Base-by-base conservation (phyloP, 208 protist species). In the Leishmania gerbilli region DNA sequence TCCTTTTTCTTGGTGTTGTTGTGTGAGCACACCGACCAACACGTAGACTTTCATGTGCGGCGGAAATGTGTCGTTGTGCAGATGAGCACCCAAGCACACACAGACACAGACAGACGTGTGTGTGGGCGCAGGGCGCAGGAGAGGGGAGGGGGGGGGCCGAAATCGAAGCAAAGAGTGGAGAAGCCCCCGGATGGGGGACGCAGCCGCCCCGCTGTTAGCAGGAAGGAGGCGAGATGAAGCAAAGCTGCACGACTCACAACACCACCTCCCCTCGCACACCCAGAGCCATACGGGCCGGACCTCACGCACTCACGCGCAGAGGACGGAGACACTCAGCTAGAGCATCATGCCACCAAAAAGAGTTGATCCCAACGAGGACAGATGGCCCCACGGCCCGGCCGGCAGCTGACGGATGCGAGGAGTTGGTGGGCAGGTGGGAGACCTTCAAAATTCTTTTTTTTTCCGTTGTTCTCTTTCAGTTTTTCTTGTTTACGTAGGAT, bases 401-500 rank as follows among this genome's bases (percentile, higher is more conserved):
- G 60, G 60, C n/a, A 6, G n/a, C 37, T 17, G 37, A 68, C 15
- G 62, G 11, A 68, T 68, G 31, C 31, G 31, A 17, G 62, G 31
- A 68, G 62, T 37, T 42, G 31, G 31, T 68, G 62, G 3, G 27
- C 27, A 34, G 31, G 9, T 68, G 62, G 27, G 27, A 21, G 62
- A 37, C 37, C 3, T n/a, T 7, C 1, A 9, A 37, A n/a, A 47
- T 24, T 2, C 0, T 24, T 40, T 71, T 24, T 40, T 71, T 6
- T 24, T 13, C n/a, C 6, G n/a, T 8, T 34, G 3, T n/a, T 21
- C 13, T 24, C 31, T 71, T n/a, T 2, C 65, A 9, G 19, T 42
- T n/a, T 74, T 37, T 68, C 60, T 19, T 75, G 6, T 5, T 74
- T 31, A 65, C 76, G 17, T 76, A 69, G 65, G 24, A 65, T 71